Conservation (phyloP, 305 asterid species). For the Fraxinus velutina region DNA sequence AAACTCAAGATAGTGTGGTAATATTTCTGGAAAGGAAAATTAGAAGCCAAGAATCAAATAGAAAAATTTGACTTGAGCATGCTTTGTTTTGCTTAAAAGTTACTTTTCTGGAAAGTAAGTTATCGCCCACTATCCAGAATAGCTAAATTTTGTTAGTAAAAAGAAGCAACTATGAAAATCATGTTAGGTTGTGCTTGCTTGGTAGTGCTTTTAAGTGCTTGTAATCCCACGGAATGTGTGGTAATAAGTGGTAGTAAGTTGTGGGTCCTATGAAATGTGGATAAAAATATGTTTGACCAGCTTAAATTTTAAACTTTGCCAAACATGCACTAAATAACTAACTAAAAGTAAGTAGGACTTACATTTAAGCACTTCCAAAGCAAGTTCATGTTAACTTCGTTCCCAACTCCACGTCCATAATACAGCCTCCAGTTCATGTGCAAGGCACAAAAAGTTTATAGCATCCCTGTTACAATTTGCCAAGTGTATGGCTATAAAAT, state of each 20-base stretch:
- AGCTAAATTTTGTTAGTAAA: background rate
- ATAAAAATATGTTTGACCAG: background rate
- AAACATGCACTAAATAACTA: background rate
- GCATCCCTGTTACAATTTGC: background rate
- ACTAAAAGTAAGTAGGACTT: background rate
- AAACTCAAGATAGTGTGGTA: background rate
- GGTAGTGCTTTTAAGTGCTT: background rate
- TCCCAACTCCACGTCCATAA: background rate
- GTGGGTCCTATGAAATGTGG: background rate
- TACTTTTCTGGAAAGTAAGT: background rate
- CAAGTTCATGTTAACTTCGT: background rate
- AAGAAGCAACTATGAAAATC: background rate
- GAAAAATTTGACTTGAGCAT: background rate
- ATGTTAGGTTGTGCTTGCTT: background rate
- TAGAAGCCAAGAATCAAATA: background rate
- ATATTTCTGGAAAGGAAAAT: background rate
- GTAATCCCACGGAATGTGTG: background rate
- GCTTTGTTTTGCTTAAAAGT: background rate
- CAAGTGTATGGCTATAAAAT: background rate
- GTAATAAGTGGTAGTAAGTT: background rate
- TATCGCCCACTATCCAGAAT: background rate
- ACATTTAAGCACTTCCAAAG: background rate
- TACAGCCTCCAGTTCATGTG: background rate
- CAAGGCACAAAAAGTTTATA: background rate
- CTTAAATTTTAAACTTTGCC: background rate